Base-by-base conservation (phyloP, 352 stramenopile genomes). In the Thalassiosira exigua region DNA sequence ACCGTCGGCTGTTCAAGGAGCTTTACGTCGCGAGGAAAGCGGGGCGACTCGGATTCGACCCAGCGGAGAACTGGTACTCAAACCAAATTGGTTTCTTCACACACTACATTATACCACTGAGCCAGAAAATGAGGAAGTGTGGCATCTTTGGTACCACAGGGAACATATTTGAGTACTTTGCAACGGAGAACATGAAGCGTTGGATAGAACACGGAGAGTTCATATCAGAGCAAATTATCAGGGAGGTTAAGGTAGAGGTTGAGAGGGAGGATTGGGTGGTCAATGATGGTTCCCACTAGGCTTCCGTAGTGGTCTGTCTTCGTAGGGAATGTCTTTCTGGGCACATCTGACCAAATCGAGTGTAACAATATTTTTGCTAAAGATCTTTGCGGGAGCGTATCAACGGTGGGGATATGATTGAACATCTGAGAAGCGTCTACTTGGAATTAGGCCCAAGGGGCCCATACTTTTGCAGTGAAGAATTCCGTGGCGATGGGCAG, bases 91-190 rank as follows among this genome's bases (percentile, higher is more conserved):
- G 79, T 21, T 89, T 89, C 50, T 85, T 89, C 32, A 58, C 22
- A n/a, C 60, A 84, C 81, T 87, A 85, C 29, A 85, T 89, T 26
- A 81, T 89, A 80, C 82, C 82, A 22, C 58, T 89, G 44, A 51
- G 62, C 1, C 66, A 81, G 44, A 89, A 89, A 56, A 72, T 89
- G 58, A 81, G 80, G 46, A 65, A 44, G 4, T 86, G 82, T 61
- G 79, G 82, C 30, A 70, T 87, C 4, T 87, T 89, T 64, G 82
- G 82, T 11, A 57, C 70, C 12, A 79, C 75, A 4, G 79, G 79
- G 12, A 75, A 64, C 44, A 75, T 87, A 32, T 87, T 87, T 61
- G 66, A 87, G 56, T 82, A 85, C 50, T 89, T 87, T 77, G 82
- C 82, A 11, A 56, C 71, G 14, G 78, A 85, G 33, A 89, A 89